phyloP scores from a whole-genome alignment of 805 yeast species.

The Torulaspora quercuum region DNA sequence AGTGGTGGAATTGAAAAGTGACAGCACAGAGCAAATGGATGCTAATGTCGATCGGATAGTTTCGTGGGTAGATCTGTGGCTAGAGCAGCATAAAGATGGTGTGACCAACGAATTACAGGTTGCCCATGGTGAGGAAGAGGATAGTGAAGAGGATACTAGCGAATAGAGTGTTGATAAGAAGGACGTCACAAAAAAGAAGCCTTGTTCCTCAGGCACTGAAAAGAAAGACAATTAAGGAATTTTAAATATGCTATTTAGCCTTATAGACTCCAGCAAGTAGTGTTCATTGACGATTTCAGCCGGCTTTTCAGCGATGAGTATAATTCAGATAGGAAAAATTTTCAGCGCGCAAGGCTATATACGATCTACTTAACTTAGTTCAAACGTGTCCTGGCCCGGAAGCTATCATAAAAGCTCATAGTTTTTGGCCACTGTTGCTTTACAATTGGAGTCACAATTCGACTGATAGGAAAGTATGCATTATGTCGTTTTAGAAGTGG shows the following conservation, averaged over 20 bases:
- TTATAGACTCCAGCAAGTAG: too few species aligned
- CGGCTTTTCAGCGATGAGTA: conserved; percentile 4
- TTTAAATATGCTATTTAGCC: too few species aligned
- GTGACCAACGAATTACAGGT: conserved; percentile 48
- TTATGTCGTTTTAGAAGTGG: conserved; percentile 30
- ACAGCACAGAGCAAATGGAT: conserved; percentile 72
- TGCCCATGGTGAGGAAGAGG: conserved; percentile 12
- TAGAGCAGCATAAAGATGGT: conserved; percentile 57
- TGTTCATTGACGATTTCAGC: too few species aligned
- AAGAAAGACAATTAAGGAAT: too few species aligned
- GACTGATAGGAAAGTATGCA: conserved; percentile 17
- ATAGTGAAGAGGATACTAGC: conserved; percentile 11
- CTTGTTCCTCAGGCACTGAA: too few species aligned
- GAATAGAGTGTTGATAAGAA: too few species aligned
- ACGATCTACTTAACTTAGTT: too few species aligned
- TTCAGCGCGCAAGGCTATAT: conserved; percentile 7
- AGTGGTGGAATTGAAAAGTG: conserved; percentile 75
- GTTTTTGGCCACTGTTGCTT: too few species aligned
- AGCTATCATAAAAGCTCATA: too few species aligned
- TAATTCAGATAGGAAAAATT: conserved; percentile 8
- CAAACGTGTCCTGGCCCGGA: too few species aligned
- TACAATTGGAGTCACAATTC: too few species aligned
- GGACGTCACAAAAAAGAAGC: too few species aligned
- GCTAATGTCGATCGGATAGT: conserved; percentile 73
- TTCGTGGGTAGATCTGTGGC: conserved; percentile 78